Conservation (phyloP, 108 stramenopile genomes). For the Cylindrotheca closterium region DNA sequence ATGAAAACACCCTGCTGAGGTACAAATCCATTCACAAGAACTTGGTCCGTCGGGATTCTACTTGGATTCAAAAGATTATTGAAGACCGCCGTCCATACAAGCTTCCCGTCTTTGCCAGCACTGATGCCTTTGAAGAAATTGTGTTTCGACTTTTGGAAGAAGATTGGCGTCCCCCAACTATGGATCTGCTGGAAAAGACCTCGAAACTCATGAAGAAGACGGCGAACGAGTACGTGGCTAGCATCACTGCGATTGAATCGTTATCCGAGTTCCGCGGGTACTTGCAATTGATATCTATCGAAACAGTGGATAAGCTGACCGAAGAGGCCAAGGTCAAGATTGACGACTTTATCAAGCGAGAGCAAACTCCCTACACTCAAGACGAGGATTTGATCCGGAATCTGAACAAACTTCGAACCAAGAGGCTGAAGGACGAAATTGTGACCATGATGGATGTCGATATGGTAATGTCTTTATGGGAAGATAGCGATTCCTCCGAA, state of each 20-base stretch:
- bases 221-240: neutral
- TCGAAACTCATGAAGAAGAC: neutral
- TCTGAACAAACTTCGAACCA: neutral
- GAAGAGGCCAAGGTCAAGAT: slow-evolving; percentile 31
- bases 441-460: neutral
- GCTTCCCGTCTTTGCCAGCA: slow-evolving; percentile 51
- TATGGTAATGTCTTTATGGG: slow-evolving; percentile 8
- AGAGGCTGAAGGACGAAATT: neutral
- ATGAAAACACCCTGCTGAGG: no score
- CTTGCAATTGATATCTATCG: neutral
- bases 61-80: slow-evolving; percentile 46
- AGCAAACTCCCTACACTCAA: neutral
- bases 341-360: neutral
- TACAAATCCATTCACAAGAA: no score
- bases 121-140: slow-evolving; percentile 43
- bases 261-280: neutral
- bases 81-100: slow-evolving; percentile 45
- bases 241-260: neutral
- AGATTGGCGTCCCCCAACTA: slow-evolving; percentile 45
- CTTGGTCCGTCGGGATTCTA: slow-evolving; percentile 38
- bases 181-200: slow-evolving; percentile 31
- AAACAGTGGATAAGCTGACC: slow-evolving; percentile 43
- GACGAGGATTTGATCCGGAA: neutral
- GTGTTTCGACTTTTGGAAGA: slow-evolving; percentile 45
- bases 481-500: slow-evolving; percentile 18